These are phyloP conservation scores for Entomortierella parvispora DNA, from an alignment of 192 early-diverging fungal genomes.

Conservation along the genomic window DNA sequence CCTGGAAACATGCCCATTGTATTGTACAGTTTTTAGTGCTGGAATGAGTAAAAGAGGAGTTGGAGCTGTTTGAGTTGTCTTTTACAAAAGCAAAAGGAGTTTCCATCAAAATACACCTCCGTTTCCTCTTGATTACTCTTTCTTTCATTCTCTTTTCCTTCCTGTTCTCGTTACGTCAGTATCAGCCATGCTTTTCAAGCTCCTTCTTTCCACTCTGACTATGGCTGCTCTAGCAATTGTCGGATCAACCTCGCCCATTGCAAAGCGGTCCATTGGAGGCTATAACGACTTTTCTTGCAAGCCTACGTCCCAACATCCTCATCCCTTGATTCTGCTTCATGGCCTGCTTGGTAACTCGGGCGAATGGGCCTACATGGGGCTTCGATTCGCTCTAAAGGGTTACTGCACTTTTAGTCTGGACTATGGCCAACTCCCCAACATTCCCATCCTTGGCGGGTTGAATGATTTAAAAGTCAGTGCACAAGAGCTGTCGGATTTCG, in stretches of 20 bases:
- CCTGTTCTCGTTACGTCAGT: not conserved
- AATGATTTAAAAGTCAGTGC: not conserved
- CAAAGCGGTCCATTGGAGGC: slow-evolving; percentile 9
- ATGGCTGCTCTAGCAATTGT: not conserved
- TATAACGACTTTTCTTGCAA: slow-evolving; percentile 9
- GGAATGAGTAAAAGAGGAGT: no score
- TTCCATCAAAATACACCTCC: no score
- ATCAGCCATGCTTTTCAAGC: not conserved
- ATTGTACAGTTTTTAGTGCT: no score
- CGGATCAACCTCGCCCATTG: not conserved
- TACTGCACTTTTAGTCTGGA: slow-evolving; percentile 7
- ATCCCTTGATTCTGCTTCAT: slow-evolving; percentile 3
- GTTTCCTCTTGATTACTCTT: not conserved
- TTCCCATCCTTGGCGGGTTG: slow-evolving; percentile 8
- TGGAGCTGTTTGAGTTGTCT: no score
- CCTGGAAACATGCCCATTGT: no score
- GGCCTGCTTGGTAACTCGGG: not conserved
- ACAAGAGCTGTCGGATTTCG: not conserved
- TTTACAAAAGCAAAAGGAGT: no score
- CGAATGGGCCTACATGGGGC: slow-evolving; percentile 18
- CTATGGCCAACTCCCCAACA: not conserved
- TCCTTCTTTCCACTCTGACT: not conserved
- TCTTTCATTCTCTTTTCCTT: not conserved
- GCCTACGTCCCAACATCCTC: not conserved
- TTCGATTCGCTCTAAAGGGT: slow-evolving; percentile 7